Percentiles rank a stretch among this genome's conserved stretches.
Evolutionary conservation across 2,329 filamentous ascomycete species (phyloP).

Genomic region (Aspergillus floridensis): DNA sequence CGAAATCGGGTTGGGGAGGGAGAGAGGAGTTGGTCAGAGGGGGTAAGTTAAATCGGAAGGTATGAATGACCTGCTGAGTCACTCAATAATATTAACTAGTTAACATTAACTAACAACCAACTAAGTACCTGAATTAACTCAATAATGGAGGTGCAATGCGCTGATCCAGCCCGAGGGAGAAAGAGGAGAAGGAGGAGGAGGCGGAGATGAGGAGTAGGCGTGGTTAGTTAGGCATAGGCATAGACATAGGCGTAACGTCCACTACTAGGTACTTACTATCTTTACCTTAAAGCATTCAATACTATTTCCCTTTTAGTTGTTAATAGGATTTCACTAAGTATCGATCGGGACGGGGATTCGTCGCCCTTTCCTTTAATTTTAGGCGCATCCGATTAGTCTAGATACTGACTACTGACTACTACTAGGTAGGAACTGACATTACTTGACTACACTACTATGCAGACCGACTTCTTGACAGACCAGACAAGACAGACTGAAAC

Average conservation of each 20-base stretch:
- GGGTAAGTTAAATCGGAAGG: neutral
- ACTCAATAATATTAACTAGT: neutral
- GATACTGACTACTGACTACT: neutral
- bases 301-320: neutral
- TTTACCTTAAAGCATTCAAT: neutral
- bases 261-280: neutral
- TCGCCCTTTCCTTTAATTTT: neutral
- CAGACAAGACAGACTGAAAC: too few species aligned
- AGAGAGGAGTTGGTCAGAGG: neutral
- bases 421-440: neutral
- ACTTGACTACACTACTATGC: too few species aligned
- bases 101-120: neutral
- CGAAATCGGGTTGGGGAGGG: neutral
- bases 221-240: too few species aligned
- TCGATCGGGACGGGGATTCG: neutral
- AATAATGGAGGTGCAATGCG: conserved; percentile 3
- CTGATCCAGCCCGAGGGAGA: neutral
- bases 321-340: neutral
- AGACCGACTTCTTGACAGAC: too few species aligned
- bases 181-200: neutral
- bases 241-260: neutral
- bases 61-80: conserved; percentile 7
- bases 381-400: neutral
- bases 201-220: too few species aligned
- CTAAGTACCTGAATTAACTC: neutral